Percentiles rank a stretch among this genome's conserved stretches.
phyloP scores from a whole-genome alignment of 805 yeast genomes.

The Blastobotrys terrestris region DNA sequence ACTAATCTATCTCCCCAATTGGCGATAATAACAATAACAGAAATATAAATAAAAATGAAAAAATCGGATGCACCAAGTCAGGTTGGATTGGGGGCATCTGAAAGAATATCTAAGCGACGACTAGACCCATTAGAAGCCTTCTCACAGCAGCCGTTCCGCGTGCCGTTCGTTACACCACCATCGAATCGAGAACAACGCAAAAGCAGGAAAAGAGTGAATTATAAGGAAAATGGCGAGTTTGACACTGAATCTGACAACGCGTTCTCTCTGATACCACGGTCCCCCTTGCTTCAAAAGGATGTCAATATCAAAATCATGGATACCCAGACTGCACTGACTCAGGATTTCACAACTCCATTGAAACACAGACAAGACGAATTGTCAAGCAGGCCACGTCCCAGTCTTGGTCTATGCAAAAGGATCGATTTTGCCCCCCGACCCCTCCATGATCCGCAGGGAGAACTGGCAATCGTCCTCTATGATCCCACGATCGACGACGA shows the following conservation, averaged over 20 bases:
- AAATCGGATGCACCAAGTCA: neutral
- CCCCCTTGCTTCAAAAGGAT: neutral
- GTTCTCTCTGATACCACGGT: neutral
- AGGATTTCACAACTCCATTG: slow-evolving; percentile 15
- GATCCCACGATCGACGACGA: slow-evolving; percentile 84
- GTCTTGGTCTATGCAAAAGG: slow-evolving; percentile 73
- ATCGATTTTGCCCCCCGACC: slow-evolving; percentile 74
- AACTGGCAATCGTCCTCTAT: slow-evolving; percentile 87
- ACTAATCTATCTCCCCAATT: too few relatives aligned
- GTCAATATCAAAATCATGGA: neutral
- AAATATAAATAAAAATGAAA: neutral
- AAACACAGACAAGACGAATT: slow-evolving; percentile 14
- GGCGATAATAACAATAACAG: too few relatives aligned
- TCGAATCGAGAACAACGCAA: neutral
- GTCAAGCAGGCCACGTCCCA: slow-evolving; percentile 51
- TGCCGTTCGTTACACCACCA: neutral
- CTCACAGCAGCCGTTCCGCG: slow-evolving; percentile 2
- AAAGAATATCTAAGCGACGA: neutral
- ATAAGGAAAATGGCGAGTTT: slow-evolving; percentile 7
- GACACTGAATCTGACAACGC: slow-evolving; percentile 2
- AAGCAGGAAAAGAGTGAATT: slow-evolving; percentile 5
- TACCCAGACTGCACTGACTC: neutral
- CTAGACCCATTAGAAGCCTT: neutral
- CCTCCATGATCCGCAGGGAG: slow-evolving; percentile 90
- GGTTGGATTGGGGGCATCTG: neutral